A percentile compares a stretch with the other conserved stretches of the same genome.
Conservation (phyloP, 306 rosid genomes). For the Acacia melanoxylon region DNA sequence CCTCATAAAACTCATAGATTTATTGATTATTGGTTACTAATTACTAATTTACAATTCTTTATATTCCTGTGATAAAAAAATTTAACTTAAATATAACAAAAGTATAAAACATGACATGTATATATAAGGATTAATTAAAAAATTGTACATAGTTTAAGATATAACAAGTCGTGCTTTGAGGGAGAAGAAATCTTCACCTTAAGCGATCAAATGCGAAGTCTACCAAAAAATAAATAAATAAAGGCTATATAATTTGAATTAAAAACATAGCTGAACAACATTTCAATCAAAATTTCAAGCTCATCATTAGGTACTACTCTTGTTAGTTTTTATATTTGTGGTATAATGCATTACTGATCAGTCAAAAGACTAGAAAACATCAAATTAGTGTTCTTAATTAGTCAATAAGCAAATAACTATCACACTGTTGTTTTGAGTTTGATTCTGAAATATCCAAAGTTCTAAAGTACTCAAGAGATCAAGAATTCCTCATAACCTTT, state of each 20-base stretch:
- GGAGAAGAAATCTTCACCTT: neutral
- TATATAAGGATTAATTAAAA: neutral
- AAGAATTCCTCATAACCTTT: too few species aligned
- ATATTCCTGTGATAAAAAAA: neutral
- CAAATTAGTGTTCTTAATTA: too few species aligned
- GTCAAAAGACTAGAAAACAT: too few species aligned
- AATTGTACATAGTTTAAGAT: neutral
- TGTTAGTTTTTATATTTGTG: too few species aligned
- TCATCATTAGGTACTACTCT: too few species aligned
- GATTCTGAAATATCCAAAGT: neutral
- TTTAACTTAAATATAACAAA: neutral
- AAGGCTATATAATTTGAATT: neutral
- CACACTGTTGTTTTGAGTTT: neutral
- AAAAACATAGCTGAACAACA: neutral
- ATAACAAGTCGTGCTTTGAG: neutral
- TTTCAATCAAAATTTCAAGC: neutral
- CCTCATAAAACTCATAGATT: neutral
- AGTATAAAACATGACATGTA: neutral
- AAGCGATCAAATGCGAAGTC: neutral
- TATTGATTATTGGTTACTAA: too few species aligned
- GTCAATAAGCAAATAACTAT: neutral
- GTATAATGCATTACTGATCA: too few species aligned
- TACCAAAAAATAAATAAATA: too few species aligned
- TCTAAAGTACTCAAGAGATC: neutral
- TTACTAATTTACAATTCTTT: neutral